Conservation (phyloP, 73 alveolate species). For the Paramecium octaurelia region DNA sequence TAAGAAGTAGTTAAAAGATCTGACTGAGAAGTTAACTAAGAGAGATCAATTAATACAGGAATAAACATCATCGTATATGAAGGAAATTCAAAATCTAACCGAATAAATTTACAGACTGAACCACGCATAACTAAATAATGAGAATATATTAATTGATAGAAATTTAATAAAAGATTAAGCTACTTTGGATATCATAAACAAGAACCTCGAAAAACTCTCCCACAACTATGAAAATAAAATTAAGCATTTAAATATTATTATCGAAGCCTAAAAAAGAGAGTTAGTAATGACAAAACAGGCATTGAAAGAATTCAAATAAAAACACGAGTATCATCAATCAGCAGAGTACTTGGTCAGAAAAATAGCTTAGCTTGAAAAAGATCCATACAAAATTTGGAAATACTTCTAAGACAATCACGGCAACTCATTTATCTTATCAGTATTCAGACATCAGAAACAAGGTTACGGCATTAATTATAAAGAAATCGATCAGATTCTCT, state of each 20-base stretch:
- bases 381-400: constrained; percentile 4
- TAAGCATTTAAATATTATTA: not conserved
- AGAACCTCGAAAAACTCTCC: not conserved
- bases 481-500: not conserved
- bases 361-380: not conserved
- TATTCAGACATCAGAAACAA: not conserved
- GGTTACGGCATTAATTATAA: not conserved
- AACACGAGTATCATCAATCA: not conserved
- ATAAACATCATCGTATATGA: not conserved
- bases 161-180: not conserved
- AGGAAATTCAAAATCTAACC: not conserved
- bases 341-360: not conserved
- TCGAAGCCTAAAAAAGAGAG: not conserved
- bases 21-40: not conserved
- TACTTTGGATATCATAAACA: not conserved
- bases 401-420: not conserved
- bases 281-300: not conserved
- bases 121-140: not conserved
- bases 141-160: not conserved
- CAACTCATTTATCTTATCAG: not conserved
- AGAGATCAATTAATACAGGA: not conserved
- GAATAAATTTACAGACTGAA: not conserved
- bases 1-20: not conserved
- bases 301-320: not conserved
- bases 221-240: not conserved